Base-by-base conservation (phyloP, 345 rosid species). In the Ricinus communis region DNA sequence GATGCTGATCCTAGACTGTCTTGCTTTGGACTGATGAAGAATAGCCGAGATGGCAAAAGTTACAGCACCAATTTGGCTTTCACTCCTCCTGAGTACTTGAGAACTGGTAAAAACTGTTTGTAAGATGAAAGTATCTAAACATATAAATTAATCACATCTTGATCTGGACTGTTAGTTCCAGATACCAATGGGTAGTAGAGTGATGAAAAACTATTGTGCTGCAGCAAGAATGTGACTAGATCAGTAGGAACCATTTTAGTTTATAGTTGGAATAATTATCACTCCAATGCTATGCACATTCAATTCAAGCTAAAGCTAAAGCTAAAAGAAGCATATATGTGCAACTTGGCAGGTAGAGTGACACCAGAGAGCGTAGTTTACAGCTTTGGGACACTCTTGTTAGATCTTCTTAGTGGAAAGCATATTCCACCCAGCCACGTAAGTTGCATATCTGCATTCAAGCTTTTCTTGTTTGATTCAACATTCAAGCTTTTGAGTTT, bases 381-480 rank as follows among this genome's bases (percentile, higher is more conserved):
- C 85, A 91, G 99, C 87, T 96, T 96, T 66, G 99, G 99, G 16
- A 96, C 98, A 66, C 73, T 96, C 82, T 74, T 96, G 76, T 88
- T 96, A 30, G 99, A 93, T 86, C 97, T 96, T 82, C 86, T 93
- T 71, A 89, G 99, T 65, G 99, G 98, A 74, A 95, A 86, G 75
- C 99, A 90, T 85, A 95, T 95, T 73, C 99, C 99, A 66, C 99
- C 98, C 3, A 93, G 90, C 72, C 99, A 96, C 84, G 99, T 96
- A 88, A 84, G 75, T 19, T 25, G 38, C 6, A n/a, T n/a, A n/a
- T n/a, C n/a, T n/a, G n/a, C n/a, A n/a, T n/a, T n/a, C 4, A 38
- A 38, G 13, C 27, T 36, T 15, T n/a, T 59, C 21, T 4, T n/a
- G 13, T 38, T 41, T 9, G 27, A 33, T n/a, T 38, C n/a, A n/a